A percentile compares a stretch with the other conserved stretches of the same genome.
Conservation (phyloP, 106 monocot species). For the Ottelia alismoides region DNA sequence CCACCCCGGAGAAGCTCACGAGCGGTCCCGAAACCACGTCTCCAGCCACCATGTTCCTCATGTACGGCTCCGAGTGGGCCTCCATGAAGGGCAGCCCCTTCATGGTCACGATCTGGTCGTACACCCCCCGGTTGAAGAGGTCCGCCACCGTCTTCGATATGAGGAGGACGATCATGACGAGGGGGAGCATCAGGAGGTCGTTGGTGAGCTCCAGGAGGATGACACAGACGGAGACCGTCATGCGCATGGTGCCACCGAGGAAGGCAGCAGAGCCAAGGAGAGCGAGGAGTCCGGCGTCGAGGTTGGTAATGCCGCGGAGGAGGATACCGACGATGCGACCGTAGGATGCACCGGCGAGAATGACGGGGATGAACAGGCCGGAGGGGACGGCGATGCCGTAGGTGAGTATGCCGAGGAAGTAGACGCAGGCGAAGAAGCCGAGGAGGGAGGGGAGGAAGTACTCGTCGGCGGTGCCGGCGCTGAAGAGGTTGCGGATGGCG, state of each 20-base stretch:
- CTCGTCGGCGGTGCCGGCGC: slow-evolving; percentile 41
- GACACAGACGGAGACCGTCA: slow-evolving; percentile 92
- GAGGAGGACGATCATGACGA: slow-evolving; percentile 88
- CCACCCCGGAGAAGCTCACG: too few species aligned
- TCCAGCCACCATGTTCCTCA: slow-evolving; percentile 65
- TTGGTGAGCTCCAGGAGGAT: slow-evolving; percentile 96
- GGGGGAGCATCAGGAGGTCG: slow-evolving; percentile 76
- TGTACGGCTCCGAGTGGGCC: slow-evolving; percentile 84
- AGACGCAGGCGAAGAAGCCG: slow-evolving; percentile 41
- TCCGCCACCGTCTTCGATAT: slow-evolving; percentile 92
- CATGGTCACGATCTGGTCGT: slow-evolving; percentile 82
- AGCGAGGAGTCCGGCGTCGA: slow-evolving; percentile 79
- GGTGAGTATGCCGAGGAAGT: slow-evolving; percentile 76
- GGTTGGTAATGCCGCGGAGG: slow-evolving; percentile 29
- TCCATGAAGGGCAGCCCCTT: slow-evolving; percentile 94
- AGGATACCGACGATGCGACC: slow-evolving; percentile 66
- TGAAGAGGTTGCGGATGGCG: slow-evolving; percentile 83
- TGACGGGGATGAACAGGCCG: slow-evolving; percentile 93
- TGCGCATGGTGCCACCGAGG: slow-evolving; percentile 92
- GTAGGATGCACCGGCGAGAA: slow-evolving; percentile 74
- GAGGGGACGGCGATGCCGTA: slow-evolving; percentile 89
- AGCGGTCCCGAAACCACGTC: too few species aligned
- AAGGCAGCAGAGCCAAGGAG: slow-evolving; percentile 90
- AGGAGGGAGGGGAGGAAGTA: slow-evolving; percentile 47
- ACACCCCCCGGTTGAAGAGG: slow-evolving; percentile 72